These are phyloP conservation scores for Thraustochytrium striatum DNA, from an alignment of 352 stramenopile species.

Conservation along the genomic window DNA sequence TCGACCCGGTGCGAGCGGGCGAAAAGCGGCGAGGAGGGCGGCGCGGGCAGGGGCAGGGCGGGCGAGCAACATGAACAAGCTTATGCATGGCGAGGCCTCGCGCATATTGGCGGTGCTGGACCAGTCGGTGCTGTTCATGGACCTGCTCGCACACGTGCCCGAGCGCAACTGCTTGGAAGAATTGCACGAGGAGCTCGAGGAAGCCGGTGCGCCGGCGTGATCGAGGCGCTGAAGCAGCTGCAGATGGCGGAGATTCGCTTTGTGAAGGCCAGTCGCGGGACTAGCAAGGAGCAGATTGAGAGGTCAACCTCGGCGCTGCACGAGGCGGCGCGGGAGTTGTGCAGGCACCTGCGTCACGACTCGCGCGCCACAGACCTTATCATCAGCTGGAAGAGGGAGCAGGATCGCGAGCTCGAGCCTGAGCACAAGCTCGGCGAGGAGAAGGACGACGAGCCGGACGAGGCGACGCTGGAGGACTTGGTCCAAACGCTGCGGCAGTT, in stretches of 20 bases:
- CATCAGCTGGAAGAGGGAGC: not conserved
- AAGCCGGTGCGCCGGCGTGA: not conserved
- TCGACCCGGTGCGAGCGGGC: no score
- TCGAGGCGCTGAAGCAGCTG: not conserved
- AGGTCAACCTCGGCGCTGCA: not conserved
- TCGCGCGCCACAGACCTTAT: not conserved
- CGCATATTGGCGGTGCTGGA: conserved; percentile 33
- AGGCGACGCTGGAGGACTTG: conserved; percentile 16
- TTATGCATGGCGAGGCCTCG: conserved; percentile 41
- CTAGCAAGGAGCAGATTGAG: not conserved
- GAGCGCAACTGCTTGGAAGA: conserved; percentile 2
- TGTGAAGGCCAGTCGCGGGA: conserved; percentile 13
- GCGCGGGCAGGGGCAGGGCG: no score
- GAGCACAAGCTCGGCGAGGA: not conserved
- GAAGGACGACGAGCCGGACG: not conserved
- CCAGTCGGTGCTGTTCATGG: not conserved
- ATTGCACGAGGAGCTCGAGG: not conserved
- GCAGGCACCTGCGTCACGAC: not conserved
- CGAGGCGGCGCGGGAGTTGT: conserved; percentile 23
- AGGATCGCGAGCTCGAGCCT: not conserved
- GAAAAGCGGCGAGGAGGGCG: no score
- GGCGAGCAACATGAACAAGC: conserved; percentile 32
- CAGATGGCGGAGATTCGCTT: conserved; percentile 16
- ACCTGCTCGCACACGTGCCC: conserved; percentile 9
- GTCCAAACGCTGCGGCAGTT: not conserved